Evolutionary conservation across 2,329 filamentous ascomycete genomes (phyloP).

Genomic region (Colletotrichum neosansevieriae): DNA sequence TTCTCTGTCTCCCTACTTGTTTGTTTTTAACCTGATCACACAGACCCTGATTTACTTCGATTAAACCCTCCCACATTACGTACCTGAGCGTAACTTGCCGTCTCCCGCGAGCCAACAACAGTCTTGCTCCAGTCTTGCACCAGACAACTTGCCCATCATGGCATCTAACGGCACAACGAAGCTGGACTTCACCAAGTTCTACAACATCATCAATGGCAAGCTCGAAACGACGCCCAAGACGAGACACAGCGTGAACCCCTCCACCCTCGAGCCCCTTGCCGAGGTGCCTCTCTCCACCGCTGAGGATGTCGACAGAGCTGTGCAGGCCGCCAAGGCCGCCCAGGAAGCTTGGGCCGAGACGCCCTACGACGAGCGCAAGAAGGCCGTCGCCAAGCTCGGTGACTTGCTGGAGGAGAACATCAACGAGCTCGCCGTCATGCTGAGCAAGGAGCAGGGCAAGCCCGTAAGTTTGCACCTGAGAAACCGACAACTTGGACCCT

Average conservation of each 20-base stretch:
- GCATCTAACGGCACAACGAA: slow-evolving; percentile 28
- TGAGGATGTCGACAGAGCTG: slow-evolving; percentile 63
- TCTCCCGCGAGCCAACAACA: slow-evolving; percentile 3
- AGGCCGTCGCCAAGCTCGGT: slow-evolving; percentile 40
- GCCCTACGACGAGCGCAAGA: slow-evolving; percentile 48
- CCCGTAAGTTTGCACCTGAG: slow-evolving; percentile 33
- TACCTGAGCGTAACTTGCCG: slow-evolving; percentile 22
- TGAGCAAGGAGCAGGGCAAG: slow-evolving; percentile 44
- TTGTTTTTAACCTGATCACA: slow-evolving; percentile 7
- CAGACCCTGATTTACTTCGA: slow-evolving; percentile 3
- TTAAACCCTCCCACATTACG: slow-evolving; percentile 14
- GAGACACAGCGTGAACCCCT: slow-evolving; percentile 63
- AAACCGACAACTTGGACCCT: slow-evolving; percentile 10
- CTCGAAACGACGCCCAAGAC: slow-evolving; percentile 56
- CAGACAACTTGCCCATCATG: slow-evolving; percentile 19
- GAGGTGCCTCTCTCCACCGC: slow-evolving; percentile 62
- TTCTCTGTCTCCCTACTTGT: neutral
- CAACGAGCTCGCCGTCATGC: slow-evolving; percentile 32
- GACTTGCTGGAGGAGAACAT: slow-evolving; percentile 40
- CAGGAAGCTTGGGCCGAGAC: slow-evolving; percentile 54
- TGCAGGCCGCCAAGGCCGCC: slow-evolving; percentile 60
- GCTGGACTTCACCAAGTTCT: slow-evolving; percentile 53
- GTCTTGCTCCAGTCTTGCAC: neutral
- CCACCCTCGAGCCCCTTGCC: slow-evolving; percentile 61
- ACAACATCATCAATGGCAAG: slow-evolving; percentile 65